Evolutionary conservation across 2,329 filamentous ascomycete species (phyloP).

Genomic region (Cyphellophora europaea): DNA sequence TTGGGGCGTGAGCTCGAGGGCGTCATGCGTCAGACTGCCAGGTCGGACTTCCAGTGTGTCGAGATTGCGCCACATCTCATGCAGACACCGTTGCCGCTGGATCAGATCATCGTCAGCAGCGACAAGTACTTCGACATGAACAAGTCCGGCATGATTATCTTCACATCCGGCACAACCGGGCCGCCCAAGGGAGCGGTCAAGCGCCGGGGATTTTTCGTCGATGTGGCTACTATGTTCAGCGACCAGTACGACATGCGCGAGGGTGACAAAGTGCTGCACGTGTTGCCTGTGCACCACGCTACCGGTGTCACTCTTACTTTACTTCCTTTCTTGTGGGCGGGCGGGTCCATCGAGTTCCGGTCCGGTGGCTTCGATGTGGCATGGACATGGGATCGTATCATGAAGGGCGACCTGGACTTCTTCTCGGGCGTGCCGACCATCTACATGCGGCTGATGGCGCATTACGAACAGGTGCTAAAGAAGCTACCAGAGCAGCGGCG

Average conservation of each 20-base stretch:
- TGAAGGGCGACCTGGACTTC: slow-evolving; percentile 21
- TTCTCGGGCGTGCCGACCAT: slow-evolving; percentile 32
- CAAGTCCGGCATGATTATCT: slow-evolving; percentile 44
- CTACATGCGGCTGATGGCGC: slow-evolving; percentile 28
- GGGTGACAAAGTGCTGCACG: slow-evolving; percentile 24
- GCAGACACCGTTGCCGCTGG: slow-evolving; percentile 7
- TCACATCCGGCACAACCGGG: slow-evolving; percentile 49
- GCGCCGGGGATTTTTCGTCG: slow-evolving; percentile 13
- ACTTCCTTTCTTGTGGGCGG: slow-evolving; percentile 26
- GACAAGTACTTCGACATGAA: slow-evolving; percentile 20
- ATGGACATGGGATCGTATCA: slow-evolving; percentile 29
- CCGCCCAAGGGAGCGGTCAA: slow-evolving; percentile 50
- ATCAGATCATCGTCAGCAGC: slow-evolving; percentile 19
- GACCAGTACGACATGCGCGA: slow-evolving; percentile 20
- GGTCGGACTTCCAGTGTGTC: slow-evolving; percentile 8
- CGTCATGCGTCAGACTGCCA: slow-evolving; percentile 4
- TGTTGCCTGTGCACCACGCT: slow-evolving; percentile 24
- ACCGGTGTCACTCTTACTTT: slow-evolving; percentile 18
- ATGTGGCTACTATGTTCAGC: slow-evolving; percentile 11
- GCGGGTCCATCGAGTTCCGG: slow-evolving; percentile 31
- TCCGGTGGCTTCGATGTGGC: slow-evolving; percentile 24
- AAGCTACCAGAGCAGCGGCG: slow-evolving; percentile 10
- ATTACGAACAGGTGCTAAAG: slow-evolving; percentile 14
- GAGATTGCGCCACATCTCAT: slow-evolving; percentile 19
- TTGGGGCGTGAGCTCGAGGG: slow-evolving; percentile 6